These are phyloP conservation scores for Allium cepa DNA, from an alignment of 106 monocot genomes.

Conservation along the genomic window DNA sequence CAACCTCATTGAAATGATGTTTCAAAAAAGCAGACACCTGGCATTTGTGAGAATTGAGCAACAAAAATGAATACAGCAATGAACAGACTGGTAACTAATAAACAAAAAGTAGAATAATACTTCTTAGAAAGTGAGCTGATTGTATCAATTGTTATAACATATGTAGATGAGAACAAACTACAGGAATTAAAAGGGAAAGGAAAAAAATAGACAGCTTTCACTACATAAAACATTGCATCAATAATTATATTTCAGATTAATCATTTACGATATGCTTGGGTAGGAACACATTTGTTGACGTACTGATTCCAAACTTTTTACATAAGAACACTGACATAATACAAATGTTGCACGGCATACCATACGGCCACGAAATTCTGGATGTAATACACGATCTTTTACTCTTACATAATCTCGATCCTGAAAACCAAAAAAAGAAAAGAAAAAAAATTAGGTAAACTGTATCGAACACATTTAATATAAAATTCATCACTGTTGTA, in stretches of 20 bases:
- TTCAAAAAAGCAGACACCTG: conserved; percentile 85
- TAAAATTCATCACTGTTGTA: background rate
- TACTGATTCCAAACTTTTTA: background rate
- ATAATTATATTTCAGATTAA: background rate
- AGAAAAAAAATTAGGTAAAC: background rate
- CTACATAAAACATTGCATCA: background rate
- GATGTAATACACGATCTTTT: conserved; percentile 68
- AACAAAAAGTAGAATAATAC: too few species aligned
- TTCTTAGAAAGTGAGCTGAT: too few species aligned
- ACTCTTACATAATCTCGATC: conserved; percentile 75
- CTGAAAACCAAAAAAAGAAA: conserved; percentile 23
- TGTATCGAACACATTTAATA: background rate
- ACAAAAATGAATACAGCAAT: too few species aligned
- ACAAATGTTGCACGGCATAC: conserved; percentile 1
- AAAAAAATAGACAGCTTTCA: background rate
- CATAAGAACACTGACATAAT: background rate
- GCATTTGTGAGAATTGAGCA: too few species aligned
- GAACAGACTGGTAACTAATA: too few species aligned
- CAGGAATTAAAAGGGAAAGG: too few species aligned
- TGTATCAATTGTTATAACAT: too few species aligned
- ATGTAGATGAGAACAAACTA: too few species aligned
- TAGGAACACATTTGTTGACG: background rate
- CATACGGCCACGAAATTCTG: conserved; percentile 96
- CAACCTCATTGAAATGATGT: conserved; percentile 88
- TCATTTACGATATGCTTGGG: background rate